Base-by-base conservation (phyloP, 139 green algal species). In the Axilococcus clingmanii region DNA sequence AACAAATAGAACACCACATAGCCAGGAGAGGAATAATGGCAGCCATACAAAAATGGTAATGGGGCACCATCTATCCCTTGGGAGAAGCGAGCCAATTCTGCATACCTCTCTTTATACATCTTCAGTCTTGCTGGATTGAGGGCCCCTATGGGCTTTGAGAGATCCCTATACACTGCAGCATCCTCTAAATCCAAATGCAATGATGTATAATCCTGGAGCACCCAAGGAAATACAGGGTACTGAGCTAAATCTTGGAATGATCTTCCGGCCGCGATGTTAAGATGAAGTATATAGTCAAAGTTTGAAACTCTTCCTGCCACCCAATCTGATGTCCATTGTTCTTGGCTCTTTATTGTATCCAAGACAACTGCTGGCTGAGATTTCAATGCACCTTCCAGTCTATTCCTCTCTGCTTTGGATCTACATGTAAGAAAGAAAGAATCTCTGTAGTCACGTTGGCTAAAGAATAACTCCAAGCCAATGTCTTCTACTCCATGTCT, bases 1-100 rank as follows among this genome's bases (percentile, higher is more conserved):
- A 97, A 67, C 47, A 93, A 68, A 77, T 82, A 96, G 71, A 84
- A 95, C 75, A 96, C 79, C 9, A 94, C 85, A 67, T 94, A 96
- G 16, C 83, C 82, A 48, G 57, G 59, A 45, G 40, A 80, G 40
- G 38, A 76, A 80, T 97, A 98, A 70, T 97, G 90, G 0, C 80
- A 88, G 51, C 89, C 89, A 54, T 94, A 97, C 58, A 97, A 67
- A 62, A 94, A 97, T 34, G 83, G 78, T n/a, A n/a, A n/a, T 28
- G 79, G 78, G 20, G 80, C 68, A 20, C 23, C 27, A 20, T 30
- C 49, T 35, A 9, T 19, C 16, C 19, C 30, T 9, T 44, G 16
- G 31, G 41, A 30, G 20, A 68, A 71, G 40, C 45, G 5, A 7
- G 38, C 31, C 66, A 72, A 68, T 16, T 72, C 61, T 28, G 48